Evolutionary conservation across 2,329 filamentous ascomycete genomes (phyloP), one percentile per base, ranked within the genome.

Genomic region (Metarhizium sp.): DNA sequence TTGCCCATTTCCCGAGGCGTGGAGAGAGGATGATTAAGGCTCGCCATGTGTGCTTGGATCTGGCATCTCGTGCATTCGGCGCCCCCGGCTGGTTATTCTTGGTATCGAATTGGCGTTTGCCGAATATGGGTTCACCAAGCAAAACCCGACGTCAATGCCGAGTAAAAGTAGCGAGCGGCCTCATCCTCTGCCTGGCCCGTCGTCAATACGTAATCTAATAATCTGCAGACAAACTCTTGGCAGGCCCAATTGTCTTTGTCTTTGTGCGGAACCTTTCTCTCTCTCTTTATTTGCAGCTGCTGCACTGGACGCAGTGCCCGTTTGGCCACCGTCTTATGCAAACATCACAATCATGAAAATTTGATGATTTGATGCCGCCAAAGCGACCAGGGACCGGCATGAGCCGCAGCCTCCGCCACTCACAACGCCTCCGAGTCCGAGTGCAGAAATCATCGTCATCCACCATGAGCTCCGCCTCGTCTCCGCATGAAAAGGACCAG

Each of bases 381-480:
- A 46, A 13, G n/a, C 13, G 7, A 25, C 25, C 43, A 46, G 25
- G 45, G 45, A 48, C 45, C 45, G 45, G 45, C 43, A 5, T 18
- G 5, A n/a, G 43, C 43, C 50, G 38, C 36, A 40, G 50, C 38
- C 25, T 38, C 18, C 18, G 47, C 53, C 53, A 45, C 43, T 51
- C 42, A 25, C 30, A n/a, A 49, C 50, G 38, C 50, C 36, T 51
- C 45, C 45, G 6, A 48, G 45, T 10, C 20, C 50, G 32, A 42
- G 49, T 50, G 51, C 50, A 52, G 38, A 55, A 43, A 42, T 16
- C 36, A 52, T 55, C 54, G 50, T 53, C 50, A 46, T 47, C 50
- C 50, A 50, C 45, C 50, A 16, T 30, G 45, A 50, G 50, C 54
- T 55, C 54, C 54, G 50, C 54, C 25, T 43, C 45, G 54, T 55